Evolutionary conservation across 2,329 filamentous ascomycete genomes (phyloP), one percentile per base, ranked within the genome.

Genomic region (Nigrospora sphaerica): DNA sequence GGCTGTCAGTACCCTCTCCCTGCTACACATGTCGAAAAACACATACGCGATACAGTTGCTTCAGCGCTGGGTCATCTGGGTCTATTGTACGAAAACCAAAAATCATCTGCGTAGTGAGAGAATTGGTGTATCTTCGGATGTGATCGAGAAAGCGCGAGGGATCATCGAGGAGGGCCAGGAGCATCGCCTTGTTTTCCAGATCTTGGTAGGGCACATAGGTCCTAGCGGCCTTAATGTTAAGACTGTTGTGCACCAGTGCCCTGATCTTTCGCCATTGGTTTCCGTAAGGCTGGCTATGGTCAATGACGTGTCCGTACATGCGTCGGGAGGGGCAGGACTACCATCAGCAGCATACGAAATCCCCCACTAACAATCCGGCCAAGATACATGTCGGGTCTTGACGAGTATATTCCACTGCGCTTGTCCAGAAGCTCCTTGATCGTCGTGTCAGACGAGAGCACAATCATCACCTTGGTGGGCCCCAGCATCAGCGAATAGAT

Each of bases 131-230:
- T 31, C 73, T 64, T 12, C 70, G 56, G 13, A 77, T 63, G 42
- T 75, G 69, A 12, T 71, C 56, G 5, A 67, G 45, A 39, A 73
- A 73, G 2, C 63, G 48, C 1, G 67, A 52, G 0, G 74, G 74
- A 7, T 59, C 49, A 0, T 70, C 65, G 4, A 79, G 52, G 16
- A 81, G 58, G 7, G 73, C 70, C 39, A 49, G 63, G 17, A 78
- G 60, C 74, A 81, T 74, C 42, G 72, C 68, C 53, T 73, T 75
- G 57, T 72, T 76, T 55, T 81, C 77, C 3, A 80, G 63, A 41
- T 73, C 68, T 51, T 80, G 76, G 51, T 79, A 80, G 2, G 72
- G 68, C 3, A 79, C 66, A 47, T 81, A 82, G 10, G 62, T 60
- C 45, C 64, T 67, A 4, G 73, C 66, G 1, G 67, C 64, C 0